A percentile compares a stretch with the other conserved stretches of the same genome.
Evolutionary conservation across 2,329 filamentous ascomycete species (phyloP).

Genomic region (Aureobasidium subglaciale): DNA sequence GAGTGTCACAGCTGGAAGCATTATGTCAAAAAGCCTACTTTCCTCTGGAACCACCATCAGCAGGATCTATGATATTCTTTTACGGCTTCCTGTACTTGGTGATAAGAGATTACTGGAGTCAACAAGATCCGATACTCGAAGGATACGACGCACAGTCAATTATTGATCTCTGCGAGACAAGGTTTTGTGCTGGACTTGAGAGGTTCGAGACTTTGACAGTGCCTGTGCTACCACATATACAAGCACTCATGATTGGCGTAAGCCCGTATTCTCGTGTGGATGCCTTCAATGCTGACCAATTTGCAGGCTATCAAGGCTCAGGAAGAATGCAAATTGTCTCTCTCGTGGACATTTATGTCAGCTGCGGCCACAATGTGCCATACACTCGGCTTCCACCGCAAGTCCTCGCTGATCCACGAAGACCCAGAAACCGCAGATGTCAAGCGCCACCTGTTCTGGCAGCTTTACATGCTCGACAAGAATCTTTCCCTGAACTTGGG

Average conservation of each 20-base stretch:
- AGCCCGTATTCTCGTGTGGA: background rate
- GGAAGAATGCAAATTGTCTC: conserved; percentile 16
- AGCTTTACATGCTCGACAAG: conserved; percentile 15
- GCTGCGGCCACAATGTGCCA: conserved; percentile 16
- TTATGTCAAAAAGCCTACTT: conserved; percentile 17
- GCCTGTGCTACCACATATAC: conserved; percentile 12
- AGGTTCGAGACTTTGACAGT: conserved; percentile 15
- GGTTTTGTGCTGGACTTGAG: conserved; percentile 14
- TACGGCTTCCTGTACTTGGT: conserved; percentile 15
- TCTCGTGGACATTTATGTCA: conserved; percentile 15
- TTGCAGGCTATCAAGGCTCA: conserved; percentile 11
- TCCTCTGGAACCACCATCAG: conserved; percentile 1
- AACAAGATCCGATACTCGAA: conserved; percentile 6
- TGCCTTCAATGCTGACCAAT: background rate
- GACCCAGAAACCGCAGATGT: conserved; percentile 5
- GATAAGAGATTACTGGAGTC: conserved; percentile 13
- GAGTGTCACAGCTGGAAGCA: conserved; percentile 3
- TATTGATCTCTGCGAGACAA: conserved; percentile 14
- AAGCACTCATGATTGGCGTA: conserved; percentile 13
- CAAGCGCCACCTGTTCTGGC: conserved; percentile 17
- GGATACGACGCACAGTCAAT: background rate
- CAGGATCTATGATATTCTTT: conserved; percentile 12
- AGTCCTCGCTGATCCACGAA: conserved; percentile 12
- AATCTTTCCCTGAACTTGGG: conserved; percentile 15
- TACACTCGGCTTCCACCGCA: conserved; percentile 15